These are phyloP conservation scores for Vicia sativa DNA, from an alignment of 306 rosid genomes.

Conservation along the genomic window DNA sequence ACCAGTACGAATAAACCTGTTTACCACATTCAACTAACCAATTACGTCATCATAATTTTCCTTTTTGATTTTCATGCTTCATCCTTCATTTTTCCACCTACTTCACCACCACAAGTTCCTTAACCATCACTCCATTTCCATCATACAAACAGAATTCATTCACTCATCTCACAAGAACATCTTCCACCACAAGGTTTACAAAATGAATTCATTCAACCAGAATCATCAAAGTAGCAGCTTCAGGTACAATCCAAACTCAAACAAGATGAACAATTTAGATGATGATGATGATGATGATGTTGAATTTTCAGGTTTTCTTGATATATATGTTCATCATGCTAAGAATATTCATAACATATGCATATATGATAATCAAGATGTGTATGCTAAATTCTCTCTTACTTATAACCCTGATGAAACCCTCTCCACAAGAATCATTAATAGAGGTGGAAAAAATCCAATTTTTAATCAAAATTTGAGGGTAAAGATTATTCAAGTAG, in stretches of 20 bases:
- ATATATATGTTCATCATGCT: slow-evolving; percentile 85
- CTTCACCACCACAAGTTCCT: slow-evolving; percentile 38
- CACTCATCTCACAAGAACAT: slow-evolving; percentile 2
- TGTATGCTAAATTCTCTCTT: slow-evolving; percentile 88
- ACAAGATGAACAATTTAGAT: slow-evolving; percentile 40
- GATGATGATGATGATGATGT: slow-evolving; percentile 45
- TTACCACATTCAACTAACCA: slow-evolving; percentile 27
- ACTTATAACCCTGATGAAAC: slow-evolving; percentile 89
- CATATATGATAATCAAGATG: slow-evolving; percentile 89
- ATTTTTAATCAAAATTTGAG: slow-evolving; percentile 74
- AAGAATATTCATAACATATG: slow-evolving; percentile 91
- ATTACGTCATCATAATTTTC: slow-evolving; percentile 40
- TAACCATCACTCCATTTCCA: slow-evolving; percentile 29
- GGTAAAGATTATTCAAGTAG: slow-evolving; percentile 64
- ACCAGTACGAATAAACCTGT: too few relatives aligned
- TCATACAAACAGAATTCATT: slow-evolving; percentile 36
- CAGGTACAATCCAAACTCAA: slow-evolving; percentile 60
- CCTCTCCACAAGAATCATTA: slow-evolving; percentile 67
- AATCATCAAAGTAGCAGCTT: slow-evolving; percentile 50
- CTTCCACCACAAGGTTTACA: too few relatives aligned
- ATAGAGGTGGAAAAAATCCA: slow-evolving; percentile 86
- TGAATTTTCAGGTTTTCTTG: slow-evolving; percentile 71
- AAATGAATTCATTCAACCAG: slow-evolving; percentile 75
- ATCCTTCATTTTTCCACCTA: slow-evolving; percentile 50
- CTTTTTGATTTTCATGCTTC: slow-evolving; percentile 43